These are phyloP conservation scores for Penicillium sp. DNA, from an alignment of 2,329 filamentous ascomycete genomes.

Conservation along the genomic window DNA sequence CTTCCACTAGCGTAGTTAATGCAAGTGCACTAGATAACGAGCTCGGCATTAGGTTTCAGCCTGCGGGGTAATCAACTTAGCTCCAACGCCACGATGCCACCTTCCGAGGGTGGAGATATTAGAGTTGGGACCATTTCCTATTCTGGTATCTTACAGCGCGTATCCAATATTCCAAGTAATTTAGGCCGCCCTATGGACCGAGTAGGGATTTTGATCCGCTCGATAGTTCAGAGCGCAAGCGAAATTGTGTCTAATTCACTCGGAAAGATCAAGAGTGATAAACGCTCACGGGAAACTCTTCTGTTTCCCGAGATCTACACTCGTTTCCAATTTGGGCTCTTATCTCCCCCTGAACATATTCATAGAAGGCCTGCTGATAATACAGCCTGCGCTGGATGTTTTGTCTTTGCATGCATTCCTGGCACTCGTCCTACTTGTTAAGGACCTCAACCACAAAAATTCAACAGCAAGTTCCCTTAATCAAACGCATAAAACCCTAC, in stretches of 20 bases:
- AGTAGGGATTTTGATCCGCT: background rate
- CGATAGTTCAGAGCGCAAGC: background rate
- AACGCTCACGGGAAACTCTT: background rate
- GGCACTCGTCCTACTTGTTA: too few species aligned
- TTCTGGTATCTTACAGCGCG: slow-evolving; percentile 8
- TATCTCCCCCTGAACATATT: too few species aligned
- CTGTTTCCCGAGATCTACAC: background rate
- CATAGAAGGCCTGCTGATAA: too few species aligned
- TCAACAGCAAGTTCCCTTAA: background rate
- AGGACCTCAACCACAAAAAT: background rate
- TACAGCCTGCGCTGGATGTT: too few species aligned
- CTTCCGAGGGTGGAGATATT: background rate
- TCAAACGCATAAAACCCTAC: background rate
- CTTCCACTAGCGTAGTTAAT: too few species aligned
- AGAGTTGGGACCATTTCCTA: slow-evolving; percentile 3
- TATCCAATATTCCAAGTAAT: slow-evolving; percentile 1
- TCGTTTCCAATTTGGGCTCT: too few species aligned
- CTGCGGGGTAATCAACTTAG: background rate
- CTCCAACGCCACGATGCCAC: background rate
- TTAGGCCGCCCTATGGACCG: slow-evolving; percentile 1
- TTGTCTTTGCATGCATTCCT: too few species aligned
- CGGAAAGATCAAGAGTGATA: background rate
- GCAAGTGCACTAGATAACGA: background rate
- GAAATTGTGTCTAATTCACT: background rate
- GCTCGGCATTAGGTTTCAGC: background rate